Percentiles rank a stretch among this genome's conserved stretches.
Evolutionary conservation across 2,329 filamentous ascomycete genomes (phyloP).

Genomic region (Colletotrichum liaoningense): DNA sequence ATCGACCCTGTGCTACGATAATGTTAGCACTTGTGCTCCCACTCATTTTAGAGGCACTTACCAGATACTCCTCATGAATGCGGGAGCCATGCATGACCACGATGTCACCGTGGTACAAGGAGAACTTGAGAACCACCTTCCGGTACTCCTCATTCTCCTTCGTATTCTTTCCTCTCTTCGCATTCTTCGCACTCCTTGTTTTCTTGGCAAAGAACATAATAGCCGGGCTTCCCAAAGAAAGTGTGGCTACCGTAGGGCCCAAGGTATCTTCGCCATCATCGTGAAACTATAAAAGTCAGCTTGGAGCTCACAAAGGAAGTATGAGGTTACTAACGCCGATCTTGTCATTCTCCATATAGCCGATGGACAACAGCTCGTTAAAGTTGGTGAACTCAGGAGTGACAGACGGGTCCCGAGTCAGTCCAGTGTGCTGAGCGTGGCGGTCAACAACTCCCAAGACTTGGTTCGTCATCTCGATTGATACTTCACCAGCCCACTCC

Average conservation of each 20-base stretch:
- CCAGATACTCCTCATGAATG: slow-evolving; percentile 71
- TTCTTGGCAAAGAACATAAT: slow-evolving; percentile 71
- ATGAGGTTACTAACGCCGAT: slow-evolving; percentile 57
- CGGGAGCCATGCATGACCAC: slow-evolving; percentile 70
- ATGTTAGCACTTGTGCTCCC: slow-evolving; percentile 35
- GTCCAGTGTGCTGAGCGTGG: not conserved
- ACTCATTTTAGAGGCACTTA: slow-evolving; percentile 39
- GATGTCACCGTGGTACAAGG: slow-evolving; percentile 71
- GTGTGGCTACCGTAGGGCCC: slow-evolving; percentile 70
- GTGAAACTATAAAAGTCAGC: slow-evolving; percentile 61
- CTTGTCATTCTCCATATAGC: slow-evolving; percentile 69
- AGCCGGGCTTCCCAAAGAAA: slow-evolving; percentile 69
- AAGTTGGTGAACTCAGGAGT: slow-evolving; percentile 55
- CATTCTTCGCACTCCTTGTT: slow-evolving; percentile 43
- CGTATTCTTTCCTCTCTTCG: too few relatives aligned
- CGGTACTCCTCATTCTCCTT: not conserved
- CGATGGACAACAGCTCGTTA: slow-evolving; percentile 73
- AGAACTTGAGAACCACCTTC: slow-evolving; percentile 47
- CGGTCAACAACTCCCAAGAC: slow-evolving; percentile 23
- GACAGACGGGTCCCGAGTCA: slow-evolving; percentile 37
- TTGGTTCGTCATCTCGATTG: slow-evolving; percentile 46
- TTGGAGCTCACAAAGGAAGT: not conserved
- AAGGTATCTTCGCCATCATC: slow-evolving; percentile 75
- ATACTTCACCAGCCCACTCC: slow-evolving; percentile 63
- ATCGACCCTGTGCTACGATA: slow-evolving; percentile 60